These are phyloP conservation scores for Aspergillus persii DNA, from an alignment of 2,329 filamentous ascomycete species.

Conservation along the genomic window DNA sequence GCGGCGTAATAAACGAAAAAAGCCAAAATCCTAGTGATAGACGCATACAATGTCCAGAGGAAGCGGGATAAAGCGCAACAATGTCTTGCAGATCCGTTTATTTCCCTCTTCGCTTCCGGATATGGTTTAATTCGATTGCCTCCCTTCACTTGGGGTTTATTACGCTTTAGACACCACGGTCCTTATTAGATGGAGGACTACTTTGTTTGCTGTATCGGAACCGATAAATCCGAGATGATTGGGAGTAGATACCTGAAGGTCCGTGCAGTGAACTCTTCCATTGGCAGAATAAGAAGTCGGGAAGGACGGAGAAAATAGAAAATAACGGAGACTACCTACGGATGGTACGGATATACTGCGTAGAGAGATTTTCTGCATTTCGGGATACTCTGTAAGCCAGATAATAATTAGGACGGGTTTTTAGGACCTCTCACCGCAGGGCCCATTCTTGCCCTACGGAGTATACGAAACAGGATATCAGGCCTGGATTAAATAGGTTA, in stretches of 20 bases:
- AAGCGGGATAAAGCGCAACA: not conserved
- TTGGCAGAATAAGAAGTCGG: no score
- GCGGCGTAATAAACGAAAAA: not conserved
- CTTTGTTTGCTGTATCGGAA: no score
- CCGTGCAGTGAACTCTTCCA: no score
- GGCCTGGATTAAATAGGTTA: not conserved
- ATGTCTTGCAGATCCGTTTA: not conserved
- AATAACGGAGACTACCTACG: no score
- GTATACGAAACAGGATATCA: not conserved
- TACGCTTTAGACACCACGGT: no score
- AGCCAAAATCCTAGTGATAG: not conserved
- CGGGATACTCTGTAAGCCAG: not conserved
- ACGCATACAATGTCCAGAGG: not conserved
- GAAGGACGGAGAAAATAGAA: not conserved
- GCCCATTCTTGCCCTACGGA: not conserved
- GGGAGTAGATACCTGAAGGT: no score
- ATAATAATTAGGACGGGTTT: not conserved
- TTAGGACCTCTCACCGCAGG: slow-evolving; percentile 1
- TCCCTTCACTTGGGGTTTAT: no score
- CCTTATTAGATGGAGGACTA: no score
- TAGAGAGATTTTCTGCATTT: not conserved
- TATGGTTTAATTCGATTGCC: not conserved
- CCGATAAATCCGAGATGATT: no score
- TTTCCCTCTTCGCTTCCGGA: not conserved
- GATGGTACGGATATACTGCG: no score